phyloP scores from a whole-genome alignment of 192 early-diverging fungal genomes.

The Dissophora ornata region DNA sequence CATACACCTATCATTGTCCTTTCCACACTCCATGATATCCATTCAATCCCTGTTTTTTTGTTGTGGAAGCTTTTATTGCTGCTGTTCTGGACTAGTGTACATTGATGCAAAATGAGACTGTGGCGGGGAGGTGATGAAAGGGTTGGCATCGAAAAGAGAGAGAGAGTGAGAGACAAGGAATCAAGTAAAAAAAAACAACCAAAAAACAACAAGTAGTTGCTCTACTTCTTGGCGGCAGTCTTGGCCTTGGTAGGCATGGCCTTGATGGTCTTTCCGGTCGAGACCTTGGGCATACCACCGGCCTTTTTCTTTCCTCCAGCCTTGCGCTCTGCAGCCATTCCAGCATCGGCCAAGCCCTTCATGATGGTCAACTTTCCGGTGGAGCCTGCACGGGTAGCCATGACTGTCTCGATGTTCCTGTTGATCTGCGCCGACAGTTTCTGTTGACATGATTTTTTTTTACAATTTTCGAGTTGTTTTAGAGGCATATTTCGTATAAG shows the following conservation, averaged over 20 bases:
- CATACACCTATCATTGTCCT: no score
- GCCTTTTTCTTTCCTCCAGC: conserved; percentile 64
- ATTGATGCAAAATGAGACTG: no score
- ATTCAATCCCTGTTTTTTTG: no score
- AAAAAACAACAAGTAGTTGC: not conserved
- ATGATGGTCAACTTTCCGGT: conserved; percentile 85
- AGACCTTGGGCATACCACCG: conserved; percentile 48
- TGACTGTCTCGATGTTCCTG: conserved; percentile 67
- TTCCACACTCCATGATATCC: no score
- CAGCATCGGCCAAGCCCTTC: conserved; percentile 73
- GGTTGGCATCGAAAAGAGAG: no score
- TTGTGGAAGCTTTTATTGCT: no score
- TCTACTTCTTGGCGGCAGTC: conserved; percentile 49
- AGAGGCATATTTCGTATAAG: no score
- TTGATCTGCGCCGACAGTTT: conserved; percentile 66
- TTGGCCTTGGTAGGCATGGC: conserved; percentile 48
- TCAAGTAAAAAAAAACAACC: conserved; percentile 1
- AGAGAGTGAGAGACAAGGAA: not conserved
- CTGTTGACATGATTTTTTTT: conserved; percentile 50
- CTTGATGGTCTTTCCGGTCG: conserved; percentile 37
- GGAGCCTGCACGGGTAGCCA: conserved; percentile 78
- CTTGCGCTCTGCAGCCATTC: conserved; percentile 58
- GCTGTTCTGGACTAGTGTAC: no score
- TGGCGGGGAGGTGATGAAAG: no score
- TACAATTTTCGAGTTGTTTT: no score